Percentiles rank a stretch among this genome's conserved stretches.
phyloP scores from a whole-genome alignment of 305 asterid genomes.

The Ajuga reptans region DNA sequence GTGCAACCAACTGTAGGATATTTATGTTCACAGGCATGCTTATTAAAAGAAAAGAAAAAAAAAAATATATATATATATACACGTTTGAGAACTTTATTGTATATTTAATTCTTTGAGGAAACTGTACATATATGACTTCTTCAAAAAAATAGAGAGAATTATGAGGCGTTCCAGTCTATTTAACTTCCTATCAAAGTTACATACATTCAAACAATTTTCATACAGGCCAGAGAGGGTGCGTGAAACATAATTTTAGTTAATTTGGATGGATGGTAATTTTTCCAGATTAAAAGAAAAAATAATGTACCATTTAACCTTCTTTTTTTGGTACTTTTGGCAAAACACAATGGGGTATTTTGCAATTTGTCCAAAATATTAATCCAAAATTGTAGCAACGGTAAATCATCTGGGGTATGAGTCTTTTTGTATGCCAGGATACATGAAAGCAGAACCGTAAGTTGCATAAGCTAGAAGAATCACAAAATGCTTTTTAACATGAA shows the following conservation, averaged over 20 bases:
- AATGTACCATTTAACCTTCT: background rate
- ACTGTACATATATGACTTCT: no score
- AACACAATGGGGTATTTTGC: background rate
- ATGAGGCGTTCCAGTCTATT: background rate
- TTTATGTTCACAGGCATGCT: no score
- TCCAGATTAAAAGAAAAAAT: background rate
- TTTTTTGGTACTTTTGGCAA: no score
- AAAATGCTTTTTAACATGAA: background rate
- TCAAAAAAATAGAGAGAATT: no score
- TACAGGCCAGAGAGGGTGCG: background rate
- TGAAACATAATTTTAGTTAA: background rate
- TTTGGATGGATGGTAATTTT: background rate
- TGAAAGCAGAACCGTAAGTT: no score
- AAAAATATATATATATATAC: no score
- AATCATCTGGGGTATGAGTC: background rate
- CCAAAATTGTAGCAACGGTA: background rate
- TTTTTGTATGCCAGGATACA: background rate
- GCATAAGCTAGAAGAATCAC: background rate
- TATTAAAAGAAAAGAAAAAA: no score
- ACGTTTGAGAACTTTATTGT: no score
- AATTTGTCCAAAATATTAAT: background rate
- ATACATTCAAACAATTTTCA: no score
- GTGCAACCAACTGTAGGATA: no score
- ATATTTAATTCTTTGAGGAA: no score
- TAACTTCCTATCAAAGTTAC: background rate